A percentile compares a stretch with the other conserved stretches of the same genome.
These are phyloP conservation scores for Penicillium turbatum DNA, from an alignment of 495 filamentous ascomycete genomes.

Conservation along the genomic window DNA sequence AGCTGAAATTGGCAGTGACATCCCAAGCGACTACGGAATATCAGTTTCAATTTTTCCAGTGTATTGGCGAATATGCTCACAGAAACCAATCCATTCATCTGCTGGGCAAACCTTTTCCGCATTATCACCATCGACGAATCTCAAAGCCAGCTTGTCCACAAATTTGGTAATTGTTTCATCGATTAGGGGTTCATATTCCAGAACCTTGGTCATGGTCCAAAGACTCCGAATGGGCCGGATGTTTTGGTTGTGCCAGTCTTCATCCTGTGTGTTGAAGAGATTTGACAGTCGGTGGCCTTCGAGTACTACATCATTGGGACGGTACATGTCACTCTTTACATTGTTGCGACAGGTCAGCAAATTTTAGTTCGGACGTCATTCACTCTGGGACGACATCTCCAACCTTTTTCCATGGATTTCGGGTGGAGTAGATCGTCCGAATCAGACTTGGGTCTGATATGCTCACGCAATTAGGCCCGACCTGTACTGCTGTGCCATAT, in stretches of 20 bases:
- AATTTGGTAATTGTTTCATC: slow-evolving; percentile 26
- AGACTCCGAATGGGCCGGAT: slow-evolving; percentile 32
- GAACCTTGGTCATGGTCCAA: slow-evolving; percentile 36
- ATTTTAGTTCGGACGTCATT: neutral
- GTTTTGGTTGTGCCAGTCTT: slow-evolving; percentile 35
- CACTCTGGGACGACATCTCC: neutral
- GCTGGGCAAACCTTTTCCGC: slow-evolving; percentile 26
- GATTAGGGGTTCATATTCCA: slow-evolving; percentile 28
- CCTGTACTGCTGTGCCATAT: slow-evolving; percentile 52
- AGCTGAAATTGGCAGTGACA: slow-evolving; percentile 39
- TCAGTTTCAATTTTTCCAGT: neutral
- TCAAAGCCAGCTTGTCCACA: slow-evolving; percentile 17
- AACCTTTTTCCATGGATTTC: slow-evolving; percentile 27
- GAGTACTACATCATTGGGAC: slow-evolving; percentile 20
- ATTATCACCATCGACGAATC: slow-evolving; percentile 19
- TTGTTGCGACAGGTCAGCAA: neutral
- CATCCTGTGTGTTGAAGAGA: slow-evolving; percentile 43
- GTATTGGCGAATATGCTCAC: slow-evolving; percentile 8
- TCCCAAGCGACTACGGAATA: slow-evolving; percentile 37
- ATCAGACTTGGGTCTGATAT: slow-evolving; percentile 43
- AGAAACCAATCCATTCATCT: slow-evolving; percentile 43
- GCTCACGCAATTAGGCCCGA: slow-evolving; percentile 55
- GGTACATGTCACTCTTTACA: slow-evolving; percentile 26
- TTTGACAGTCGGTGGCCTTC: slow-evolving; percentile 23
- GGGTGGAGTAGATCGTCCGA: slow-evolving; percentile 39